Conservation (phyloP, 805 yeast genomes). For the Cyberlindnera xylosilytica region DNA sequence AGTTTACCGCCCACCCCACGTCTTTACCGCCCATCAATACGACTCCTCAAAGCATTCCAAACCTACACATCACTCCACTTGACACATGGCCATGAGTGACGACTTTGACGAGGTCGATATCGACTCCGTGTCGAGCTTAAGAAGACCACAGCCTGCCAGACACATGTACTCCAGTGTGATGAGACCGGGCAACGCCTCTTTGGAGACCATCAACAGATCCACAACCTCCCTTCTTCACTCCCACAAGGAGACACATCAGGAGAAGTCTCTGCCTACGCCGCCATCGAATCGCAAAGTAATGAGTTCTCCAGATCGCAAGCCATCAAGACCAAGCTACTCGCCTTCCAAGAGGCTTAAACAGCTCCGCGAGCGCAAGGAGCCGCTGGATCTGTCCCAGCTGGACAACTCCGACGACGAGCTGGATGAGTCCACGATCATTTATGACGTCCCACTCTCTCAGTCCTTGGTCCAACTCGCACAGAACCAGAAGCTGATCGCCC, state of each 20-base stretch:
- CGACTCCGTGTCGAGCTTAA: constrained; percentile 11
- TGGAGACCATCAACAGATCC: constrained; percentile 17
- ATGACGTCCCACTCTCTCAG: constrained; percentile 63
- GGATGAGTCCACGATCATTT: constrained; percentile 51
- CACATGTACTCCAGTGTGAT: background rate
- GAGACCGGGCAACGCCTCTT: constrained; percentile 11
- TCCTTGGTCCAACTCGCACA: constrained; percentile 41
- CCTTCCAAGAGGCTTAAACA: constrained; percentile 21
- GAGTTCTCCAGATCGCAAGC: constrained; percentile 1
- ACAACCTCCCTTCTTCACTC: constrained; percentile 13
- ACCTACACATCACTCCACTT: background rate
- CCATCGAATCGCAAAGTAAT: background rate
- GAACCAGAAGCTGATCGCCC: constrained; percentile 32
- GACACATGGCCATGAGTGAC: constrained; percentile 2
- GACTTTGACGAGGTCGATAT: constrained; percentile 24
- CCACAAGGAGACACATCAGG: constrained; percentile 2
- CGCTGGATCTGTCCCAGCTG: constrained; percentile 11
- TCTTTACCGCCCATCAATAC: too few species aligned
- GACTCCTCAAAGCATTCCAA: too few species aligned
- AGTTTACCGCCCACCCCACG: too few species aligned
- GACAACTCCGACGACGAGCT: constrained; percentile 47
- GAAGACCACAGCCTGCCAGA: background rate
- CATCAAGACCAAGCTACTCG: constrained; percentile 11
- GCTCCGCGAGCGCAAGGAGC: constrained; percentile 15
- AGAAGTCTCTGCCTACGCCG: background rate